These are phyloP conservation scores for Zasmidium cellare DNA, from an alignment of 2,329 filamentous ascomycete genomes.

Conservation along the genomic window DNA sequence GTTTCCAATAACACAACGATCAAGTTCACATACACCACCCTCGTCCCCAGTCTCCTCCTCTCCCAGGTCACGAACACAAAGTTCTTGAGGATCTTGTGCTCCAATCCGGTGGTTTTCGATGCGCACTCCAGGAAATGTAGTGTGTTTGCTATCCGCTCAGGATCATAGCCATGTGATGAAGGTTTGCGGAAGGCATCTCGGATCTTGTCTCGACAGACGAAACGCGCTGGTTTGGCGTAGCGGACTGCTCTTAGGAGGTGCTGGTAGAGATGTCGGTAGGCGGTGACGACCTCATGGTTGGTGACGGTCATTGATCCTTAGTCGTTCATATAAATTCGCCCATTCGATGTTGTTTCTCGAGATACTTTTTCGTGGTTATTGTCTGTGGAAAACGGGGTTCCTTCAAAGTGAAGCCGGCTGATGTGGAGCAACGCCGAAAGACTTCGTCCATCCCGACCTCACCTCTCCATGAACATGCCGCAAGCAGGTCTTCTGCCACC, in stretches of 20 bases:
- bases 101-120: slow-evolving; percentile 62
- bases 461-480: neutral
- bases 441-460: neutral
- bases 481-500: neutral
- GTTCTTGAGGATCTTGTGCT: slow-evolving; percentile 72
- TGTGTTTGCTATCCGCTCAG: slow-evolving; percentile 61
- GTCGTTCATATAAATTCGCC: too few relatives aligned
- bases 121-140: slow-evolving; percentile 70
- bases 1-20: neutral
- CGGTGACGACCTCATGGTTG: slow-evolving; percentile 19
- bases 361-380: too few relatives aligned
- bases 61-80: slow-evolving; percentile 55
- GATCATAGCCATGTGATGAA: slow-evolving; percentile 48
- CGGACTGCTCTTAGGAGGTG: slow-evolving; percentile 68
- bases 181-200: slow-evolving; percentile 59
- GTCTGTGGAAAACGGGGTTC: too few relatives aligned
- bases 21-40: slow-evolving; percentile 3
- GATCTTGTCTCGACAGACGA: slow-evolving; percentile 55
- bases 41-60: slow-evolving; percentile 28
- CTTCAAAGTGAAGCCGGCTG: neutral
- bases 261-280: slow-evolving; percentile 69
- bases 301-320: slow-evolving; percentile 11
- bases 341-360: neutral
- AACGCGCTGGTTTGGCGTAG: slow-evolving; percentile 68
- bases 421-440: neutral